Evolutionary conservation across 768 basidiomycete species (phyloP).

Genomic region (Coprinellus aureogranulatus): DNA sequence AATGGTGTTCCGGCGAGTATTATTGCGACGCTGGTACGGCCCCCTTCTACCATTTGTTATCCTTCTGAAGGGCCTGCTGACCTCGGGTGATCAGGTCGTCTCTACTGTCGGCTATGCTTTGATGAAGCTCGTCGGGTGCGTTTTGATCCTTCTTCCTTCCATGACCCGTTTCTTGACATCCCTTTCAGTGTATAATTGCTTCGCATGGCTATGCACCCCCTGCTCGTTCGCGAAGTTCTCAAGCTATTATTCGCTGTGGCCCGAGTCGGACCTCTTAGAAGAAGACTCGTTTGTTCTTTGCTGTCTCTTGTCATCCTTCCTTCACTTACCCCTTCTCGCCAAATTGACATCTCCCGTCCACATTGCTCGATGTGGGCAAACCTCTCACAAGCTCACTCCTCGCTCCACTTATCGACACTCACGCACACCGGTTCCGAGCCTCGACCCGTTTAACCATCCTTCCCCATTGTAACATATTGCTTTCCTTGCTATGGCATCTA

Average conservation of each 20-base stretch:
- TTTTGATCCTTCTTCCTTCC: conserved; percentile 12
- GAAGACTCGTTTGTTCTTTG: neutral
- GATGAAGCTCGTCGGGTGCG: conserved; percentile 71
- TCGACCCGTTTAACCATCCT: conserved; percentile 1
- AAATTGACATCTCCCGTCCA: too few relatives aligned
- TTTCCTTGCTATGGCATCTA: neutral
- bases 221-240: neutral
- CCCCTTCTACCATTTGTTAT: conserved; percentile 7
- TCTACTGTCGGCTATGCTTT: conserved; percentile 81
- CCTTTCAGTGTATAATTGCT: conserved; percentile 2
- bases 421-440: neutral
- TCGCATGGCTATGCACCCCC: neutral
- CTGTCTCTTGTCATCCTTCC: too few relatives aligned
- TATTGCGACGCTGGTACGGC: conserved; percentile 74
- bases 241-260: neutral
- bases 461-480: conserved; percentile 7
- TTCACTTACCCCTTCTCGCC: too few relatives aligned
- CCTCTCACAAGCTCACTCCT: neutral
- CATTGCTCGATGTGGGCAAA: too few relatives aligned
- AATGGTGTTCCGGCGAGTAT: conserved; percentile 94
- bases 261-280: neutral
- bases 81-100: conserved; percentile 55
- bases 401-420: neutral
- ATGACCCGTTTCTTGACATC: neutral
- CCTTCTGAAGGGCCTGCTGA: conserved; percentile 6